Evolutionary conservation across 371 early-diverging fungal species (phyloP).

Genomic region (Massospora cicadina): DNA sequence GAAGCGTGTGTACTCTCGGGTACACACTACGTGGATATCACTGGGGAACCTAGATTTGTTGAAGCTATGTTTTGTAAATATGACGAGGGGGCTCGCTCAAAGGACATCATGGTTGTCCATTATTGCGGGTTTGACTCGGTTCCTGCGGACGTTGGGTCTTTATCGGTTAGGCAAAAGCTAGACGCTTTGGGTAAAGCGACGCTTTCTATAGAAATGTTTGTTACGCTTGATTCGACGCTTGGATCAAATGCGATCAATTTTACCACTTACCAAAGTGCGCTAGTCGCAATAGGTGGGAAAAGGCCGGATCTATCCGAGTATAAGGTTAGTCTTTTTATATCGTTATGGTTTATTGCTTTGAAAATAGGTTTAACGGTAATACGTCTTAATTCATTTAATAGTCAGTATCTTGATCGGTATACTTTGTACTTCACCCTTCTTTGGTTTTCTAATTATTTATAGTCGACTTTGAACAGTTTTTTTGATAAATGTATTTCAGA

Average conservation of each 20-base stretch:
- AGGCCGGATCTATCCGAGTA: background rate
- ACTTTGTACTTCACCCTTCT: too few species aligned
- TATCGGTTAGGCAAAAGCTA: background rate
- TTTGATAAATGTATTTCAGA: background rate
- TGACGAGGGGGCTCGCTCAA: background rate
- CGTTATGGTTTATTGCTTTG: background rate
- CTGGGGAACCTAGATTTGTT: conserved; percentile 61
- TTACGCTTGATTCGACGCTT: background rate
- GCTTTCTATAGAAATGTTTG: background rate
- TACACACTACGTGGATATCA: conserved; percentile 79
- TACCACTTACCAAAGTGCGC: background rate
- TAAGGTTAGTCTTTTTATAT: background rate
- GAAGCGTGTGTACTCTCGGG: conserved; percentile 56
- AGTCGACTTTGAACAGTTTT: too few species aligned
- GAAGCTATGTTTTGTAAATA: conserved; percentile 15
- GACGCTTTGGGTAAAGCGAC: background rate
- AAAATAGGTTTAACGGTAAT: background rate
- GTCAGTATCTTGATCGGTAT: background rate
- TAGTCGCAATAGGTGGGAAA: background rate
- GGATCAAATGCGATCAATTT: background rate
- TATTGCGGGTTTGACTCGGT: conserved; percentile 7
- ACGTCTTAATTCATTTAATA: background rate
- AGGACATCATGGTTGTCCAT: background rate
- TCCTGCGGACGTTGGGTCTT: conserved; percentile 6
- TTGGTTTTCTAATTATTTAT: too few species aligned